A percentile compares a stretch with the other conserved stretches of the same genome.
Conservation (phyloP, 148 eudicot genomes). For the Cornus controversa region DNA sequence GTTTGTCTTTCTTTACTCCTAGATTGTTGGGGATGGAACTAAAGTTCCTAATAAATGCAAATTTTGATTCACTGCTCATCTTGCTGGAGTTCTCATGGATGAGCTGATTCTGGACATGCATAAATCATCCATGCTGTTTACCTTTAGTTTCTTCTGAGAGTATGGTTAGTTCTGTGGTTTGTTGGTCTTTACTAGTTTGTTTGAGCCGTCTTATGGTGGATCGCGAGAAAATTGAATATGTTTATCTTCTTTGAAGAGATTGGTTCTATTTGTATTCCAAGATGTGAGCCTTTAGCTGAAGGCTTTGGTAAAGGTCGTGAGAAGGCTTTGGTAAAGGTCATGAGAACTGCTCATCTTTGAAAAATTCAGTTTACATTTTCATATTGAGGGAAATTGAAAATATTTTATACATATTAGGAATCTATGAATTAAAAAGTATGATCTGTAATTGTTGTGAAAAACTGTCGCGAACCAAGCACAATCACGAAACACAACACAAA, state of each 20-base stretch:
- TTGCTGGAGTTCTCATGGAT: neutral
- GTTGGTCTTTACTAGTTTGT: no score
- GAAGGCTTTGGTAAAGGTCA: neutral
- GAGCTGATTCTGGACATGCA: neutral
- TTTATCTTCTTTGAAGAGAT: neutral
- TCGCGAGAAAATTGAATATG: no score
- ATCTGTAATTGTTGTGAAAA: no score
- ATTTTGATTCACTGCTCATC: neutral
- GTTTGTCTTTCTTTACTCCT: neutral
- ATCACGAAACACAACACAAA: no score
- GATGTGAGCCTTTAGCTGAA: neutral
- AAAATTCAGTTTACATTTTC: neutral
- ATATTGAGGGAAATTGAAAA: neutral
- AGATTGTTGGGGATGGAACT: neutral
- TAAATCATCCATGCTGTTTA: neutral
- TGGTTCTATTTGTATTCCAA: neutral
- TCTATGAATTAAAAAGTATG: no score
- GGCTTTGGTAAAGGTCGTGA: neutral
- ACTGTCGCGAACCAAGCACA: no score
- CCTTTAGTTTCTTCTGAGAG: neutral
- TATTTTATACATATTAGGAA: no score
- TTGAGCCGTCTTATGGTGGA: no score
- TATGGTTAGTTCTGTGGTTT: neutral
- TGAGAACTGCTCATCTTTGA: neutral
- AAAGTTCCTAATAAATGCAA: neutral